Conservation (phyloP, 2,329 filamentous ascomycete species). For the Fusarium liriodendri region DNA sequence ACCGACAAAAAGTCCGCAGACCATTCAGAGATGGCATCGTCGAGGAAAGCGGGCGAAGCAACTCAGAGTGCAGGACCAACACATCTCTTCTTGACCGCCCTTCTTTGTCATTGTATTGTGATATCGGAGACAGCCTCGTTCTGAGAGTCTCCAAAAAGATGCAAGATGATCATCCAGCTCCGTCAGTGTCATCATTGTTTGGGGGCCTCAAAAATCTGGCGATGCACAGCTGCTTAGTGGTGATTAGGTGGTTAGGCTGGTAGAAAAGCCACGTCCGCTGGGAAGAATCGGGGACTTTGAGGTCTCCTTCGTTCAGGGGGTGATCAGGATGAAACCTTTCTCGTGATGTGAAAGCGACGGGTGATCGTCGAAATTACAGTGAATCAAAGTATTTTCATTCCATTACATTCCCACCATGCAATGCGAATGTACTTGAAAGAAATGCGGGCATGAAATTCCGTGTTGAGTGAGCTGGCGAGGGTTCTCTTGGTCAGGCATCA, state of each 20-base stretch:
- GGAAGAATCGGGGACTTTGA: neutral
- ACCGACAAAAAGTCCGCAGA: neutral
- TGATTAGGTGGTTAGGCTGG: neutral
- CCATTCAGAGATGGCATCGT: slow-evolving; percentile 6
- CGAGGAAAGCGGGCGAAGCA: neutral
- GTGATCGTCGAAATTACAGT: neutral
- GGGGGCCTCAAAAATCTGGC: slow-evolving; percentile 14
- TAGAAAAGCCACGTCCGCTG: neutral
- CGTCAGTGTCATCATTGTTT: neutral
- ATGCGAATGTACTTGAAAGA: neutral
- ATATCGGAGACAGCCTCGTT: slow-evolving; percentile 8
- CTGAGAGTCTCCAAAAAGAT: neutral
- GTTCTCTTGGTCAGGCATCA: neutral
- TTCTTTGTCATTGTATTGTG: slow-evolving; percentile 15
- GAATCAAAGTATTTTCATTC: neutral
- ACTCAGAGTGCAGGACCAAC: neutral
- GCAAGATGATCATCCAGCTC: neutral
- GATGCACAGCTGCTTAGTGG: neutral
- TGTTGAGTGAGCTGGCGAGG: neutral
- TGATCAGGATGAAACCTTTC: neutral
- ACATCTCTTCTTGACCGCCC: slow-evolving; percentile 3
- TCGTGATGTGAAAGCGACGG: neutral
- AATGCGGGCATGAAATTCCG: neutral
- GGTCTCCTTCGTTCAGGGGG: neutral
- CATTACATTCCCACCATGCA: neutral